Percentiles rank a stretch among this genome's conserved stretches.
Evolutionary conservation across 140 eudicot species (phyloP).

Genomic region (Stevia rebaudiana): DNA sequence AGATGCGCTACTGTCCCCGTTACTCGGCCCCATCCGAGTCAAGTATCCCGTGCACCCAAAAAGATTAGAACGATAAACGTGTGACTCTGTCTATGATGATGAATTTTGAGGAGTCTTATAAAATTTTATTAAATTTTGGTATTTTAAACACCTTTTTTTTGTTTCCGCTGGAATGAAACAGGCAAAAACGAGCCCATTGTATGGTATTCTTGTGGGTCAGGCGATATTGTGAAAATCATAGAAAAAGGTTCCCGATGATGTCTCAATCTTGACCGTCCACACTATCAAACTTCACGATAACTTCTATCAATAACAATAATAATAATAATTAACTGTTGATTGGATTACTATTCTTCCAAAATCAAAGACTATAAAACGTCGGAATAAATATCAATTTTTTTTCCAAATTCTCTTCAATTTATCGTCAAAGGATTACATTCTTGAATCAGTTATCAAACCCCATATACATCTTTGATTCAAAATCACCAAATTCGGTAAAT

Average conservation of each 20-base stretch:
- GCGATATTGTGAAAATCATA: constrained; percentile 1
- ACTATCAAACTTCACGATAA: constrained; percentile 1
- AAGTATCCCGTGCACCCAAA: too few species aligned
- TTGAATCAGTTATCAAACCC: constrained; percentile 20
- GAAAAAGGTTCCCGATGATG: not conserved
- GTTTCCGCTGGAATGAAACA: constrained; percentile 19
- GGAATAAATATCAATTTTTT: constrained; percentile 11
- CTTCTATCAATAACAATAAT: not conserved
- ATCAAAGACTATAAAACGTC: not conserved
- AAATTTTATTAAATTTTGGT: too few species aligned
- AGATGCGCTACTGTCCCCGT: too few species aligned
- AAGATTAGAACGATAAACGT: too few species aligned
- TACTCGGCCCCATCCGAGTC: too few species aligned
- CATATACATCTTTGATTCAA: constrained; percentile 11
- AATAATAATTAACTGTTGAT: not conserved
- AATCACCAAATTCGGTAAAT: constrained; percentile 17
- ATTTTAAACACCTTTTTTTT: too few species aligned
- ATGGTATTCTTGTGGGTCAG: not conserved
- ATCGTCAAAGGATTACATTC: constrained; percentile 10
- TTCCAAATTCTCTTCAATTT: constrained; percentile 11
- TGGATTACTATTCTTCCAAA: constrained; percentile 12
- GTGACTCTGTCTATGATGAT: too few species aligned
- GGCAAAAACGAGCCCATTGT: constrained; percentile 27
- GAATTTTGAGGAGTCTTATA: too few species aligned
- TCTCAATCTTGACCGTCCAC: constrained; percentile 16